phyloP scores from a whole-genome alignment of 1,139 yeast genomes.

The Yarrowia galli region DNA sequence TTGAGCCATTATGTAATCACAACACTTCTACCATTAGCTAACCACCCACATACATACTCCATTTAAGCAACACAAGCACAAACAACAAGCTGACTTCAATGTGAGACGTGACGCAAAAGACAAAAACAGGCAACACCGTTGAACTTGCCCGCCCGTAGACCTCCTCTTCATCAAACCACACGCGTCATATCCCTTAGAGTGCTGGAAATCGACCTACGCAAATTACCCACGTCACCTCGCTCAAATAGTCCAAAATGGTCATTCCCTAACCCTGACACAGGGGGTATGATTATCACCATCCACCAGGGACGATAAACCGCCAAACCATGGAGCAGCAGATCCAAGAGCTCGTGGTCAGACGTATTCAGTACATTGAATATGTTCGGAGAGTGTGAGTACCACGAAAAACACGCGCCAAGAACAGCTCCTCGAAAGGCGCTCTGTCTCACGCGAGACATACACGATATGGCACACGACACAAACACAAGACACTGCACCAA shows the following conservation, averaged over 20 bases:
- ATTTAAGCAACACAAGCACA: slow-evolving; percentile 25
- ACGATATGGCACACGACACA: slow-evolving; percentile 22
- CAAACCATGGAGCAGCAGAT: slow-evolving; percentile 38
- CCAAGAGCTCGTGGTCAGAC: slow-evolving; percentile 40
- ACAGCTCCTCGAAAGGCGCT: background rate
- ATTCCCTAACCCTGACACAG: slow-evolving; percentile 22
- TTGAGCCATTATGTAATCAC: background rate
- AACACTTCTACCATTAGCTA: background rate
- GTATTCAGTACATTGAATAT: slow-evolving; percentile 42
- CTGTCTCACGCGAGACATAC: slow-evolving; percentile 25
- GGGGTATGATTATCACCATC: slow-evolving; percentile 24
- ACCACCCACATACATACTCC: background rate
- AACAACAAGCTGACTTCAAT: background rate
- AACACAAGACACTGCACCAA: background rate
- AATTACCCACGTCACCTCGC: slow-evolving; percentile 1
- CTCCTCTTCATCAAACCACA: background rate
- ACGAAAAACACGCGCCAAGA: slow-evolving; percentile 13
- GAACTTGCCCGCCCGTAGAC: background rate
- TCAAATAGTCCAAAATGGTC: slow-evolving; percentile 1
- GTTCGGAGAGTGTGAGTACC: slow-evolving; percentile 45
- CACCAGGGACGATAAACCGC: slow-evolving; percentile 3
- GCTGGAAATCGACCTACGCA: background rate
- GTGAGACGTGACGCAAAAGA: slow-evolving; percentile 16
- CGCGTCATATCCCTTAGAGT: background rate
- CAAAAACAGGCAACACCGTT: background rate